Evolutionary conservation across 2,329 filamentous ascomycete genomes (phyloP), one percentile per base, ranked within the genome.

Genomic region (Didymella arachidicola): DNA sequence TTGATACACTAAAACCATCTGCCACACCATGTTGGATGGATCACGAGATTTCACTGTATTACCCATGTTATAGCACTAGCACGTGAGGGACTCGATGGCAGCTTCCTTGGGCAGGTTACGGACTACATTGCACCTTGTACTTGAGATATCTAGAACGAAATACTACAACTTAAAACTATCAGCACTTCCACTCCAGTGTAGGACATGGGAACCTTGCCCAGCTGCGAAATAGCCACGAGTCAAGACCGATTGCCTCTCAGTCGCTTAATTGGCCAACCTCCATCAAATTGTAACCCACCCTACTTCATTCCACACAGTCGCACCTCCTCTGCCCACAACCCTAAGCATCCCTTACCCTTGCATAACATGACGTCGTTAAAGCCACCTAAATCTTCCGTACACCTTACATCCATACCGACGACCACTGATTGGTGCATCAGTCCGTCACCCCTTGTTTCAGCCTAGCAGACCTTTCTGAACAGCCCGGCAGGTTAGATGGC

Each of bases 1-100:
- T 59, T 61, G 59, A 60, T 57, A 60, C 48, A 60, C 60, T 47
- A 67, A 67, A 64, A 60, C 55, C 39, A 62, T 55, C 39, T 48
- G 42, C 42, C 25, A 53, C n/a, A 26, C 32, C 29, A 42, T 38
- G 51, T 53, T 52, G 48, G 43, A 60, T 60, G 58, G 49, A 53
- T 59, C 22, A 61, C 55, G 59, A 59, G 48, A 53, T 41, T 12
- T 34, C 51, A 29, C 50, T 59, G 51, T 59, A 59, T 48, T 48
- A 59, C 49, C 18, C 53, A 42, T 53, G 48, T 53, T 44, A 57
- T 41, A 39, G 44, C 58, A 55, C 42, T 47, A 25, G 26, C 46
- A 26, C 47, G 51, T 38, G 27, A 39, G 50, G 39, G 41, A 45
- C 45, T 46, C 50, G 11, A 32, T 32, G 12, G 30, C 30, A 32